Percentiles rank a stretch among this genome's conserved stretches.
phyloP scores from a whole-genome alignment of 768 basidiomycete species.

The Tylopilus sp. region DNA sequence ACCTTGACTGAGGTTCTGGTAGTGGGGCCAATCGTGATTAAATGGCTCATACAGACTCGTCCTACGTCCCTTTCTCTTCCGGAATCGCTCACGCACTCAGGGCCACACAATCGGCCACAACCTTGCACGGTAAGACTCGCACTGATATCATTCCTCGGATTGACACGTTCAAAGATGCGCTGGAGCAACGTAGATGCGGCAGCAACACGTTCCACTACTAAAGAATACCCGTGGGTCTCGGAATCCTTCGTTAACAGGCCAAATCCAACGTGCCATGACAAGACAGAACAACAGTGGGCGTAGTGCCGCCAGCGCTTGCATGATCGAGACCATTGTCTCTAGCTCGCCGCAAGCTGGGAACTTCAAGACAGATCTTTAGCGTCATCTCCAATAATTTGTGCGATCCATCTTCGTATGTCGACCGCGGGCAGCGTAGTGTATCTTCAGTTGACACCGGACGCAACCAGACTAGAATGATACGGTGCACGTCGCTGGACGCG shows the following conservation, averaged over 20 bases:
- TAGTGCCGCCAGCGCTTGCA: constrained; percentile 45
- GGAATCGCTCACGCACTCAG: too few species aligned
- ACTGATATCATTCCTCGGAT: too few species aligned
- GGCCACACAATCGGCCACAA: too few species aligned
- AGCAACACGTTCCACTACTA: constrained; percentile 29
- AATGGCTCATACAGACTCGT: too few species aligned
- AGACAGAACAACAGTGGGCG: constrained; percentile 39
- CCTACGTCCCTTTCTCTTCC: too few species aligned
- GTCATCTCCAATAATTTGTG: constrained; percentile 15
- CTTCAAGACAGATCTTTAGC: constrained; percentile 31
- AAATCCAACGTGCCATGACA: too few species aligned
- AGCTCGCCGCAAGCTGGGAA: constrained; percentile 46
- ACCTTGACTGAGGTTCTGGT: too few species aligned
- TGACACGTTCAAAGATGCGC: constrained; percentile 39
- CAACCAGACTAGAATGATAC: constrained; percentile 21
- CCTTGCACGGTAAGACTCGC: too few species aligned
- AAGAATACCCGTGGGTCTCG: constrained; percentile 43
- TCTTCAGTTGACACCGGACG: not conserved
- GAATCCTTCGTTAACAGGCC: too few species aligned
- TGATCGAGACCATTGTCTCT: constrained; percentile 45
- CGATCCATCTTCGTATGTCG: constrained; percentile 14
- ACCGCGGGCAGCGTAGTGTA: too few species aligned
- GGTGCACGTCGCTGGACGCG: constrained; percentile 32
- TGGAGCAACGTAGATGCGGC: too few species aligned
- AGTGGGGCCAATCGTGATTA: too few species aligned